Evolutionary conservation across 2,329 filamentous ascomycete species (phyloP), one percentile per base, ranked within the genome.

Genomic region (Phoma sp.): DNA sequence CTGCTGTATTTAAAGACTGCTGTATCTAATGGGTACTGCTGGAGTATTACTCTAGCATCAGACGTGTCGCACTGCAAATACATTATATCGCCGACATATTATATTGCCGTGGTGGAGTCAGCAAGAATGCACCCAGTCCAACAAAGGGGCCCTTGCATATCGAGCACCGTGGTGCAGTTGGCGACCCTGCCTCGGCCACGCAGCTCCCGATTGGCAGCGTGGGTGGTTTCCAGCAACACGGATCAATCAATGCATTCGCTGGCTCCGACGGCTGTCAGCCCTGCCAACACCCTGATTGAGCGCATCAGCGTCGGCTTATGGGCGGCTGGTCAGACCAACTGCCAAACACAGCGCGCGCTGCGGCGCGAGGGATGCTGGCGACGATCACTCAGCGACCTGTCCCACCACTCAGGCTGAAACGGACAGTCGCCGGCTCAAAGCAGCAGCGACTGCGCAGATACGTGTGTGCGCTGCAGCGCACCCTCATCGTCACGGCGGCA

Each of bases 241-340:
- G 45, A 17, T 26, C 36, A 36, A 17, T 26, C 36, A n/a, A 39
- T 52, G 42, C 40, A 40, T n/a, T 45, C 5, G 20, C 17, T 45
- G 42, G 36, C 34, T 46, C 34, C 40, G 32, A 29, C 23, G 17
- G 7, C 37, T 49, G 49, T 46, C 49, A 52, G 42, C 42, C 40
- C 48, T 52, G 42, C 40, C 34, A 21, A 12, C 32, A 30, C 14
- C 21, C 11, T 38, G 42, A 36, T 18, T 18, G 43, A 20, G 47
- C 47, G 30, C 37, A 15, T 36, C n/a, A 40, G n/a, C 15, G 11
- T 28, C 6, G 29, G 36, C 28, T 48, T 40, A 20, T 46, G 17
- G 47, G 29, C 17, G 42, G 26, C 33, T 17, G 38, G 43, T 23
- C 21, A 7, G 28, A 21, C 26, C 7, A 15, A 18, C 14, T 29